Conservation (phyloP, 768 basidiomycete species). For the Peribolospora kevripleyi region DNA sequence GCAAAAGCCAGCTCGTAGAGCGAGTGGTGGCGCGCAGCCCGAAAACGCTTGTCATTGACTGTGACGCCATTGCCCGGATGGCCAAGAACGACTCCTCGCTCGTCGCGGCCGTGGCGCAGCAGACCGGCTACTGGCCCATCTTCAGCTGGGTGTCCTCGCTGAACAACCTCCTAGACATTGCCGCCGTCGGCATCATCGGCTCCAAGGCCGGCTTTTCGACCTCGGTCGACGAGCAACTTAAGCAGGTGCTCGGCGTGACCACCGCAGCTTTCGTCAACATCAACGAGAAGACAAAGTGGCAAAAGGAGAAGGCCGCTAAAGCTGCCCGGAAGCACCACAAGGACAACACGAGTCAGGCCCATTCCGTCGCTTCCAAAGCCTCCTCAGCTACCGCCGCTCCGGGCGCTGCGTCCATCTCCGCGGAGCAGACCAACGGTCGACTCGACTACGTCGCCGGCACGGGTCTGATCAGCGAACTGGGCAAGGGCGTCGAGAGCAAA, state of each 20-base stretch:
- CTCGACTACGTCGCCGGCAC: slow-evolving; percentile 65
- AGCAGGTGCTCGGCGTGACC: slow-evolving; percentile 47
- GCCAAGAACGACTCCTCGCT: slow-evolving; percentile 39
- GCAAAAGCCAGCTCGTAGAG: slow-evolving; percentile 21
- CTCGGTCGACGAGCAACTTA: slow-evolving; percentile 56
- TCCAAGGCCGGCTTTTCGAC: slow-evolving; percentile 78
- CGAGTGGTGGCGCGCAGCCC: slow-evolving; percentile 23
- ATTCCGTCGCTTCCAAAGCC: too few relatives aligned
- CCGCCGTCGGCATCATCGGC: slow-evolving; percentile 76
- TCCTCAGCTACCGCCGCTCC: background rate
- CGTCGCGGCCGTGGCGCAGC: slow-evolving; percentile 41
- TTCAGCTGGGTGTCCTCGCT: slow-evolving; percentile 64
- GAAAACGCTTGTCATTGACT: slow-evolving; percentile 57
- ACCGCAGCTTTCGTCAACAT: slow-evolving; percentile 38
- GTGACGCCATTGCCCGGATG: slow-evolving; percentile 29
- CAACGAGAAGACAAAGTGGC: slow-evolving; percentile 7
- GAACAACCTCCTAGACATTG: slow-evolving; percentile 65
- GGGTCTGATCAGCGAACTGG: slow-evolving; percentile 65
- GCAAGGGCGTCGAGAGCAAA: slow-evolving; percentile 47
- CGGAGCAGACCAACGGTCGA: slow-evolving; percentile 33
- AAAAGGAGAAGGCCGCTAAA: slow-evolving; percentile 24
- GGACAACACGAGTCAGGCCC: too few relatives aligned
- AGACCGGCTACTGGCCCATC: slow-evolving; percentile 73
- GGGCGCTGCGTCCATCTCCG: slow-evolving; percentile 1
- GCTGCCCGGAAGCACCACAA: slow-evolving; percentile 1